Percentiles rank a stretch among this genome's conserved stretches.
Evolutionary conservation across 192 early-diverging fungal species (phyloP).

Genomic region (Dispira parvispora): DNA sequence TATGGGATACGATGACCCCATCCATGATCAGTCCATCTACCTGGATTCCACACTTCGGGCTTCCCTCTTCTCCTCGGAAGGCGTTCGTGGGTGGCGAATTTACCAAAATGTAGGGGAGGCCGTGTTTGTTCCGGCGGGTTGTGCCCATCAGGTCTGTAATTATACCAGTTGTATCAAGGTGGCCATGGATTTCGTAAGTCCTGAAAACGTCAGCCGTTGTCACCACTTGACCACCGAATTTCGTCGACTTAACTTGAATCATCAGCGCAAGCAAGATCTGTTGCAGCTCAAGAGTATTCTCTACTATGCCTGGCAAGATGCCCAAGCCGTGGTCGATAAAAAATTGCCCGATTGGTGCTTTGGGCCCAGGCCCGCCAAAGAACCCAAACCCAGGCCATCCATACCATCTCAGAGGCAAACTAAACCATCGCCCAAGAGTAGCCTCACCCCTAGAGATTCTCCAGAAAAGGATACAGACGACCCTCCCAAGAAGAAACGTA

Average conservation of each 20-base stretch:
- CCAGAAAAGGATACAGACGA: too few species aligned
- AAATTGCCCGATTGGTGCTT: constrained; percentile 2
- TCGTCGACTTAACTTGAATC: constrained; percentile 15
- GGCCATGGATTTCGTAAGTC: constrained; percentile 54
- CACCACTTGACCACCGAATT: constrained; percentile 30
- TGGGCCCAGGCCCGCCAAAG: background rate
- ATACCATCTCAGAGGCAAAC: too few species aligned
- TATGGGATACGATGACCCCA: constrained; percentile 24
- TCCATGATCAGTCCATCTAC: constrained; percentile 52
- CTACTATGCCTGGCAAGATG: constrained; percentile 16
- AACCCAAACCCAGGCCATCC: too few species aligned
- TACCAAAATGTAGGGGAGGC: constrained; percentile 55
- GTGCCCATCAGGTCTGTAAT: constrained; percentile 58
- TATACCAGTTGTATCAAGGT: constrained; percentile 44
- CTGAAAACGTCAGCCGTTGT: constrained; percentile 35
- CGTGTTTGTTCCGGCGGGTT: constrained; percentile 62
- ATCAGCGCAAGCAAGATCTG: constrained; percentile 28
- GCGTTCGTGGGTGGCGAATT: constrained; percentile 32
- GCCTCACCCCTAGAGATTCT: too few species aligned
- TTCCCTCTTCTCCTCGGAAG: constrained; percentile 21
- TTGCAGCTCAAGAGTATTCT: constrained; percentile 31
- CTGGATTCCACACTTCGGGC: constrained; percentile 27
- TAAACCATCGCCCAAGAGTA: too few species aligned
- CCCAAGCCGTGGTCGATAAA: background rate
- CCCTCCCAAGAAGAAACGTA: too few species aligned